Percentiles rank a stretch among this genome's conserved stretches.
Evolutionary conservation across 805 yeast species (phyloP).

Genomic region (Pichia membranifaciens): DNA sequence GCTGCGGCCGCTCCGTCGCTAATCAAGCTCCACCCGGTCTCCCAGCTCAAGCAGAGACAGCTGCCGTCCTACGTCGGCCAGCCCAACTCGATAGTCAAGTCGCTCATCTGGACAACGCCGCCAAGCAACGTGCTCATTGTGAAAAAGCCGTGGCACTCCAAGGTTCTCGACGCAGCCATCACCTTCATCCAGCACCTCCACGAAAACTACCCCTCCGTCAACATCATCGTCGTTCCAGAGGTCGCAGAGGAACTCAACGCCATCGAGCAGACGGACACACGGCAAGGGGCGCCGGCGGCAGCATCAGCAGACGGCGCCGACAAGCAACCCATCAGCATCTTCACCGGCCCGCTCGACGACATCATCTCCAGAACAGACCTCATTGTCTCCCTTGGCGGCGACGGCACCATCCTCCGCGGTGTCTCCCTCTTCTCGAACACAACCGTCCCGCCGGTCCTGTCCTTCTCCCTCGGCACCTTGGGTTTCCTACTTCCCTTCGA

Average conservation of each 20-base stretch:
- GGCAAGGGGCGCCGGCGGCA: no score
- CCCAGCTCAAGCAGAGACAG: constrained; percentile 19
- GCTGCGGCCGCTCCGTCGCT: neutral
- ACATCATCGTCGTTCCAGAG: constrained; percentile 70
- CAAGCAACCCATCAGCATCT: constrained; percentile 32
- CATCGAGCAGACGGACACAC: neutral
- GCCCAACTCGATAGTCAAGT: constrained; percentile 55
- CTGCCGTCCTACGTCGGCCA: constrained; percentile 49
- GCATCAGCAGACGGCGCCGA: no score
- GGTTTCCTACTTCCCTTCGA: constrained; percentile 90
- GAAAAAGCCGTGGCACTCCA: constrained; percentile 74
- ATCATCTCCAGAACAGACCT: constrained; percentile 68
- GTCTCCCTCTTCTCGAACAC: constrained; percentile 69
- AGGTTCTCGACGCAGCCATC: constrained; percentile 61
- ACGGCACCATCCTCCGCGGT: constrained; percentile 85
- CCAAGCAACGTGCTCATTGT: constrained; percentile 71
- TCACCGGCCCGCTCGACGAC: constrained; percentile 53
- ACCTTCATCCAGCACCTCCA: constrained; percentile 58
- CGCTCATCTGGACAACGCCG: constrained; percentile 65
- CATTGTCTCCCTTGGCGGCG: constrained; percentile 90
- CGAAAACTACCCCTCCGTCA: constrained; percentile 58
- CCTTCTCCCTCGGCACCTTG: constrained; percentile 84
- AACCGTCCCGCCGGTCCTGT: constrained; percentile 79
- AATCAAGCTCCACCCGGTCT: constrained; percentile 6
- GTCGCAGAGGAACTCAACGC: constrained; percentile 59